phyloP scores from a whole-genome alignment of 257 asterid genomes.

The Leptodermis oblonga region DNA sequence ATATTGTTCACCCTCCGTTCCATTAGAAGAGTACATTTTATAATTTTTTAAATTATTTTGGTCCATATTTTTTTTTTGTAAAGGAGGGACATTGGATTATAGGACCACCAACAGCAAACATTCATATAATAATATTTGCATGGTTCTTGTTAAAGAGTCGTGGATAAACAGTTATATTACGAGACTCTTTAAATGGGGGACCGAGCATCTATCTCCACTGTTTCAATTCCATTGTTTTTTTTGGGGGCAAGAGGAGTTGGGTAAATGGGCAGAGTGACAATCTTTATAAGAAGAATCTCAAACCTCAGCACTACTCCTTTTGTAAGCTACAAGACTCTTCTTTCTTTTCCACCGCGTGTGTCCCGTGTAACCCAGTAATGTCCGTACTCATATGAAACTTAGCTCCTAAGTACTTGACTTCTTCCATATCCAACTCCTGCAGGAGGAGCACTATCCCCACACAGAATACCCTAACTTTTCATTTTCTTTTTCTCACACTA shows the following conservation, averaged over 20 bases:
- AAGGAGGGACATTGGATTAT: neutral
- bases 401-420: conserved; percentile 47
- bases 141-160: neutral
- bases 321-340: conserved; percentile 40
- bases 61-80: no score
- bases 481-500: neutral
- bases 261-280: conserved; percentile 19
- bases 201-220: conserved; percentile 31
- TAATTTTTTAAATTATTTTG: no score
- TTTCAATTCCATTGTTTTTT: conserved; percentile 18
- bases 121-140: neutral
- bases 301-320: conserved; percentile 48
- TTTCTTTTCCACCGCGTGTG: conserved; percentile 24
- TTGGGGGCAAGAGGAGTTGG: conserved; percentile 19
- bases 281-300: conserved; percentile 42
- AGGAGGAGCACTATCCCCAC: no score
- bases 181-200: conserved; percentile 21
- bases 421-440: no score
- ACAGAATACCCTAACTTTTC: neutral
- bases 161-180: conserved; percentile 11
- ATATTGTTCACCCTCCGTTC: no score
- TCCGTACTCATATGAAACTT: conserved; percentile 29
- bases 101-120: neutral
- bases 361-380: conserved; percentile 22
- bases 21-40: no score